A percentile compares a stretch with the other conserved stretches of the same genome.
These are phyloP conservation scores for Lunularia cruciata DNA, from an alignment of 225 moss, liverwort and hornwort species.

Conservation along the genomic window DNA sequence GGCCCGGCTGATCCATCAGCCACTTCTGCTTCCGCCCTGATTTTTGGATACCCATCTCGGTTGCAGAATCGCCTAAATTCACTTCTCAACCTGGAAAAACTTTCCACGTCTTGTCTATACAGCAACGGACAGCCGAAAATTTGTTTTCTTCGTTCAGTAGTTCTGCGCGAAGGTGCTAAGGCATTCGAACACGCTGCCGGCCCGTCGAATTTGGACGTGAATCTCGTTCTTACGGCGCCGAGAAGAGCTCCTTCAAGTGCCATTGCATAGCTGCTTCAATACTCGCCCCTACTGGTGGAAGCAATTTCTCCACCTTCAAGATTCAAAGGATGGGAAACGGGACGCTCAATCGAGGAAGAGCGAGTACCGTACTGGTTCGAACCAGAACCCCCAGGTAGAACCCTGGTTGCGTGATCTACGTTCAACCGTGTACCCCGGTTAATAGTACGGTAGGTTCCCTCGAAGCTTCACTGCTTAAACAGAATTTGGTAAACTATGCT, in stretches of 20 bases:
- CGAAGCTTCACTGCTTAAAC: too few relatives aligned
- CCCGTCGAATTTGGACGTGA: background rate
- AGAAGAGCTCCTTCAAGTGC: constrained; percentile 20
- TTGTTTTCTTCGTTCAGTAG: background rate
- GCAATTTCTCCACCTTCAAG: background rate
- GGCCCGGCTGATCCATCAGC: constrained; percentile 30
- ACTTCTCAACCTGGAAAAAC: background rate
- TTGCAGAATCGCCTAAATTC: background rate
- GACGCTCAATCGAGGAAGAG: too few relatives aligned
- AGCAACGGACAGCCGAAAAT: background rate
- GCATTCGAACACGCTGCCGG: background rate
- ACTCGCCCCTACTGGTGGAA: background rate
- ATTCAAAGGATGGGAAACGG: background rate
- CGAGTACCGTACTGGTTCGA: too few relatives aligned
- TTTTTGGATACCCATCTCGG: background rate
- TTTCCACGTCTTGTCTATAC: background rate
- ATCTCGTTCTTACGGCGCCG: background rate
- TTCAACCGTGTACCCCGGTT: too few relatives aligned
- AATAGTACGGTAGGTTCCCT: too few relatives aligned
- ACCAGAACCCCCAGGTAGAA: too few relatives aligned
- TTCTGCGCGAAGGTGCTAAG: background rate
- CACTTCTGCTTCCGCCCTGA: constrained; percentile 39
- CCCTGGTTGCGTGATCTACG: too few relatives aligned
- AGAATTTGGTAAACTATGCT: too few relatives aligned
- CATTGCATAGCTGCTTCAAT: constrained; percentile 9